These are phyloP conservation scores for Hordeum pubiflorum DNA, from an alignment of 202 grass and related monocot genomes.

Conservation along the genomic window DNA sequence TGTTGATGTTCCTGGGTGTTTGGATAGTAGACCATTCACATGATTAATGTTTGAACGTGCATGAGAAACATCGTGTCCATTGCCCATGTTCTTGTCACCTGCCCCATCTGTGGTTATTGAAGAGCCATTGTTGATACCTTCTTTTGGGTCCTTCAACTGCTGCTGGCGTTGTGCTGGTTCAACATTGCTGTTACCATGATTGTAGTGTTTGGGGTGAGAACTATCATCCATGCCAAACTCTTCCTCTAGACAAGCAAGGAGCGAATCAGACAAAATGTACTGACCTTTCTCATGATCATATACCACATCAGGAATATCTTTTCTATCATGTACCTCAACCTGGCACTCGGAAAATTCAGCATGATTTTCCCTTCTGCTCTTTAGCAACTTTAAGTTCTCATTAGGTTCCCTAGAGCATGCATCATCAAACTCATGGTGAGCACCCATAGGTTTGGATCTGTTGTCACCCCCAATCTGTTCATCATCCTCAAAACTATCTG, in stretches of 20 bases:
- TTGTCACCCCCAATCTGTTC: constrained; percentile 9
- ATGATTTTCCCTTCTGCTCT: constrained; percentile 24
- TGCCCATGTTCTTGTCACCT: constrained; percentile 14
- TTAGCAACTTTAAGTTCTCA: constrained; percentile 24
- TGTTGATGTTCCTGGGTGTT: constrained; percentile 8
- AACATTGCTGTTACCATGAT: constrained; percentile 15
- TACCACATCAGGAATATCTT: constrained; percentile 25
- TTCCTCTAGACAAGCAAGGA: constrained; percentile 73
- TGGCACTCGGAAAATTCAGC: constrained; percentile 21
- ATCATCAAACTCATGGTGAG: constrained; percentile 23
- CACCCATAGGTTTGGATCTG: constrained; percentile 9
- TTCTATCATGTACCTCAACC: constrained; percentile 7
- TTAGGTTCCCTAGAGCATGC: constrained; percentile 34
- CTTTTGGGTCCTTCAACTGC: constrained; percentile 17
- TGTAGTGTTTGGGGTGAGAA: constrained; percentile 3
- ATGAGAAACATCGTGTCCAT: constrained; percentile 12
- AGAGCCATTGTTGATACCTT: constrained; percentile 18
- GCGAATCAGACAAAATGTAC: constrained; percentile 66
- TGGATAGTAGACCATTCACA: constrained; percentile 14
- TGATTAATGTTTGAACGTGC: background rate
- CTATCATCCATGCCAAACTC: constrained; percentile 50
- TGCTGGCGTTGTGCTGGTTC: background rate
- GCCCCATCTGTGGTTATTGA: constrained; percentile 7
- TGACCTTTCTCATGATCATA: constrained; percentile 49
- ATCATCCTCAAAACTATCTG: constrained; percentile 87